phyloP scores from a whole-genome alignment of 2,329 filamentous ascomycete species.

The Aureobasidium sp. region DNA sequence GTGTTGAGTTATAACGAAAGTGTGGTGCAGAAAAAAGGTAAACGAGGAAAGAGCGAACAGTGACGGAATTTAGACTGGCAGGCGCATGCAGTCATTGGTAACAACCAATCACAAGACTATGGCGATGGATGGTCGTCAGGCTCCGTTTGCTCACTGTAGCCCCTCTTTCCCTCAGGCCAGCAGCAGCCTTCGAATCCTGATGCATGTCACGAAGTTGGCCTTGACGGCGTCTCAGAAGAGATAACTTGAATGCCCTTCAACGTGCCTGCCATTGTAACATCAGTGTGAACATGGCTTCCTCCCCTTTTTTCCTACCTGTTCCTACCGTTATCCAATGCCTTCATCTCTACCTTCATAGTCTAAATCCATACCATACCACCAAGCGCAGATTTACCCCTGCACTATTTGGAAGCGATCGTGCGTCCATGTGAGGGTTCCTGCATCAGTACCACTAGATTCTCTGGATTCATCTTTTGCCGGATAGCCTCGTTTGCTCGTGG shows the following conservation, averaged over 20 bases:
- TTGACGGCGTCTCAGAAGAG: not conserved
- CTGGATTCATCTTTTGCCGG: not conserved
- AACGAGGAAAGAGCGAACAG: slow-evolving; percentile 12
- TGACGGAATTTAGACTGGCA: slow-evolving; percentile 1
- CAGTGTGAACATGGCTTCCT: not conserved
- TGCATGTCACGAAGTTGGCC: not conserved
- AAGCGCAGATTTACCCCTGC: not conserved
- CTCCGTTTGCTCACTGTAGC: not conserved
- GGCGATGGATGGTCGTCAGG: not conserved
- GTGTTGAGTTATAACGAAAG: not conserved
- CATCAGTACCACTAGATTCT: not conserved
- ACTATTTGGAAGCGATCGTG: slow-evolving; percentile 11
- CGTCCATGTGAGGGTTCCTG: slow-evolving; percentile 11
- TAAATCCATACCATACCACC: not conserved
- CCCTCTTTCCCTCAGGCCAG: not conserved
- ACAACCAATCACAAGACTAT: not conserved
- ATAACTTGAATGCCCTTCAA: not conserved
- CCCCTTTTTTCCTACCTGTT: not conserved
- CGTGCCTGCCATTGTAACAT: not conserved
- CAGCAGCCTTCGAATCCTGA: not conserved
- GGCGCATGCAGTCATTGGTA: not conserved
- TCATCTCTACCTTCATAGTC: not conserved
- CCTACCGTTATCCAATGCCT: not conserved
- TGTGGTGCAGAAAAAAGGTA: slow-evolving; percentile 4
- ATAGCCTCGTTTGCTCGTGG: not conserved